These are phyloP conservation scores for Coniochaeta sp. DNA, from an alignment of 2,329 filamentous ascomycete species.

Conservation along the genomic window DNA sequence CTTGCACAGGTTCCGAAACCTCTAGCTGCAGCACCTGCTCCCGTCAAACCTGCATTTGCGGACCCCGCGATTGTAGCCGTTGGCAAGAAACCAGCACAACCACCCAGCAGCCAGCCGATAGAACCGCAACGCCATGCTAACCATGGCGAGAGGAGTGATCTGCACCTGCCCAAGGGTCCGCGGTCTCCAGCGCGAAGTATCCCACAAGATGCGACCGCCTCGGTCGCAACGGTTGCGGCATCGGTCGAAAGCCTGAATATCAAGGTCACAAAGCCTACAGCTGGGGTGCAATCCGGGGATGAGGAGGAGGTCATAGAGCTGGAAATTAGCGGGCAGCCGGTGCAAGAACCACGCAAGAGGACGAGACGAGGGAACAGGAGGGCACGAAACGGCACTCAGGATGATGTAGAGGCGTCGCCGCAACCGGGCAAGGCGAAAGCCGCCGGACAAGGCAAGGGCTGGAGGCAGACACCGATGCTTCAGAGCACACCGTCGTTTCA, in stretches of 20 bases:
- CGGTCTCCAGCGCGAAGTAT: conserved; percentile 4
- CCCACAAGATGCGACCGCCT: conserved; percentile 11
- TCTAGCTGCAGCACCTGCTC: conserved; percentile 1
- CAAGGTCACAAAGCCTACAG: conserved; percentile 4
- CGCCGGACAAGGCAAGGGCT: conserved; percentile 41
- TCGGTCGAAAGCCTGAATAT: conserved; percentile 16
- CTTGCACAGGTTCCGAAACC: neutral
- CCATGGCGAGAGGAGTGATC: conserved; percentile 23
- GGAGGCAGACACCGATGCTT: conserved; percentile 53
- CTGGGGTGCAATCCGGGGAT: neutral
- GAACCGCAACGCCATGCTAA: conserved; percentile 18
- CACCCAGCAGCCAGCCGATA: conserved; percentile 9
- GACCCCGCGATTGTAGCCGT: conserved; percentile 80
- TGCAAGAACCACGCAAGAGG: conserved; percentile 15
- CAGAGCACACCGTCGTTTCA: conserved; percentile 56
- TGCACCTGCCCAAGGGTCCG: conserved; percentile 14
- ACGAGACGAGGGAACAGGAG: conserved; percentile 23
- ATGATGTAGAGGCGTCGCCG: conserved; percentile 17
- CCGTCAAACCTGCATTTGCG: conserved; percentile 42
- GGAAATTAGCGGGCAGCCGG: neutral
- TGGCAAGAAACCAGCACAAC: conserved; percentile 31
- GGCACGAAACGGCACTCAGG: conserved; percentile 15
- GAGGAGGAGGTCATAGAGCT: conserved; percentile 10
- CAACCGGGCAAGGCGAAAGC: conserved; percentile 8
- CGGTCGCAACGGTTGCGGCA: conserved; percentile 10